A percentile compares a stretch with the other conserved stretches of the same genome.
Evolutionary conservation across 495 filamentous ascomycete genomes (phyloP).

Genomic region (Neurospora sp.): DNA sequence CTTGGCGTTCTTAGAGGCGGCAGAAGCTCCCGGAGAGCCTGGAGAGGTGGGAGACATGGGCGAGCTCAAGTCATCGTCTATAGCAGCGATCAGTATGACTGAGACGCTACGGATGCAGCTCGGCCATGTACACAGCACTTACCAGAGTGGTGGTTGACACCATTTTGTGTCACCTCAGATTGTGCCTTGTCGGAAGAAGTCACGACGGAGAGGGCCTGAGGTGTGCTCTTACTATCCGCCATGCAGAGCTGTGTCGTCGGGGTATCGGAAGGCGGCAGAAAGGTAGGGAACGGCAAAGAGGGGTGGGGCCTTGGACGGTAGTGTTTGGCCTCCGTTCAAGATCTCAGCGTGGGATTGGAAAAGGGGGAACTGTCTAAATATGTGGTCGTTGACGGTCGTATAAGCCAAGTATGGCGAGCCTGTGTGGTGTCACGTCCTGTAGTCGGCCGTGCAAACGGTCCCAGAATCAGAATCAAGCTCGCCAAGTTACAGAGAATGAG

Average conservation of each 20-base stretch:
- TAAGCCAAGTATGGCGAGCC: background rate
- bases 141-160: background rate
- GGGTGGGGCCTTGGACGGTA: slow-evolving; percentile 18
- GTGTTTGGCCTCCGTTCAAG: slow-evolving; percentile 8
- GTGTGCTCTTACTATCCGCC: slow-evolving; percentile 33
- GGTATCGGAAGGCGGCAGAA: slow-evolving; percentile 21
- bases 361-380: slow-evolving; percentile 1
- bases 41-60: background rate
- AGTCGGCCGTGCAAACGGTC: slow-evolving; percentile 10
- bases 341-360: background rate
- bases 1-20: background rate
- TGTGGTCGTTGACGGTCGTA: slow-evolving; percentile 10
- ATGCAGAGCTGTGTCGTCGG: slow-evolving; percentile 20
- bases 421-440: slow-evolving; percentile 10
- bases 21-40: background rate
- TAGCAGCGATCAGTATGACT: background rate
- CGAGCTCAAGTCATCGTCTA: slow-evolving; percentile 1
- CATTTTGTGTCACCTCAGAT: slow-evolving; percentile 21
- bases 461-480: slow-evolving; percentile 4
- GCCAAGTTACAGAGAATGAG: background rate
- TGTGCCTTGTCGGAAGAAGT: slow-evolving; percentile 26
- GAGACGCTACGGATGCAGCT: background rate
- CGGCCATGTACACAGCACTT: background rate
- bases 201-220: slow-evolving; percentile 28
- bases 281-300: slow-evolving; percentile 6